Evolutionary conservation across 2,329 filamentous ascomycete species (phyloP), one percentile per base, ranked within the genome.

Genomic region (Beauveria scarabaeidicola): DNA sequence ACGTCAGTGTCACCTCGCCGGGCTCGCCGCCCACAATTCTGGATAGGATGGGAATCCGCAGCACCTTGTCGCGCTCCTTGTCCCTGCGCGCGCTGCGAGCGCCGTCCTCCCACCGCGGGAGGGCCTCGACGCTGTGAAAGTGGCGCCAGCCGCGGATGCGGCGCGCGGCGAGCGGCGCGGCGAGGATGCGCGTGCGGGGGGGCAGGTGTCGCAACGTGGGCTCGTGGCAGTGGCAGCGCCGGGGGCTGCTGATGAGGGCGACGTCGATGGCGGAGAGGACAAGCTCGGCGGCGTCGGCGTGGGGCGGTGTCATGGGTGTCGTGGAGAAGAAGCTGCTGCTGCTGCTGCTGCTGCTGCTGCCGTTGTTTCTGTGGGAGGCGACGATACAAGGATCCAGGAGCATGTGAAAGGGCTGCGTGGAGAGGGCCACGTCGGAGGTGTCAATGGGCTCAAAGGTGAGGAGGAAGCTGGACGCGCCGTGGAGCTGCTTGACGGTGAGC

Each of bases 381-480:
- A 77, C 75, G 36, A 90, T 77, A 84, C 87, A 90, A 3, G 89
- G 88, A 69, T 92, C 88, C 54, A 91, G 72, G 44, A 91, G 78
- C 57, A 91, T 80, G 17, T 81, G 84, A 70, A 87, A 90, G 4
- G 81, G 78, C 54, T 75, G 75, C 19, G 53, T 58, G 15, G 52
- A 51, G 17, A 48, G 36, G 2, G 52, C 40, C 13, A 44, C 53
- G 9, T 65, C 61, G 23, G 56, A 52, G 17, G 56, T 56, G n/a
- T 75, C 72, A 29, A 80, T 72, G 36, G 83, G 82, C 59, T 80
- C 75, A 66, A 89, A 86, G 29, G 81, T 81, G 48, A 89, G 75
- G 40, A 88, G 77, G 68, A 89, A 88, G 3, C 83, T 84, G 40
- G 83, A 79, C 68, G 88, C 85, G 54, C 77, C 79, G 68, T 88